phyloP scores from a whole-genome alignment of 768 basidiomycete species.

The Russula lepida region DNA sequence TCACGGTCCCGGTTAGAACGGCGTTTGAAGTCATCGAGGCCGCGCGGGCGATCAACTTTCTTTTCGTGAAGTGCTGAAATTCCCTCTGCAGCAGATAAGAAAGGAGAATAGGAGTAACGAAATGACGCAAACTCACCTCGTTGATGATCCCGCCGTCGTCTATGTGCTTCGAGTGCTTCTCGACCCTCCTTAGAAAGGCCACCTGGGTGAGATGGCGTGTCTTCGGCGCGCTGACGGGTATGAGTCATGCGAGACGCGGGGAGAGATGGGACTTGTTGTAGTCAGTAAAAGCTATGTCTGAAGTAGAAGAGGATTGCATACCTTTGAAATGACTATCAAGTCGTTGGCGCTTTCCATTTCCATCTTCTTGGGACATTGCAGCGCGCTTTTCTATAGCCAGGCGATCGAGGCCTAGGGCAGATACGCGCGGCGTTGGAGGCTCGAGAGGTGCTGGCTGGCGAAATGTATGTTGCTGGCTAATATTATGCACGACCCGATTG shows the following conservation, averaged over 20 bases:
- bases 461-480: constrained; percentile 67
- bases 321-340: constrained; percentile 77
- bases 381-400: constrained; percentile 84
- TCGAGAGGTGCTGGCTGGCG: constrained; percentile 63
- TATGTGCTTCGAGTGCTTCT: constrained; percentile 66
- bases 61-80: constrained; percentile 51
- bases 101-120: background rate
- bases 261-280: constrained; percentile 61
- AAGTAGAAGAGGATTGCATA: constrained; percentile 26
- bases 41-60: constrained; percentile 52
- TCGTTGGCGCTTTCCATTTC: constrained; percentile 59
- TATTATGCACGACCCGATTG: constrained; percentile 4
- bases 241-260: constrained; percentile 52
- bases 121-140: constrained; percentile 36
- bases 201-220: constrained; percentile 89
- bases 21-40: constrained; percentile 90
- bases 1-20: constrained; percentile 69
- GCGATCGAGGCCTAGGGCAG: constrained; percentile 78
- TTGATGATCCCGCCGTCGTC: constrained; percentile 60
- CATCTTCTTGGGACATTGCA: constrained; percentile 34
- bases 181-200: constrained; percentile 76
- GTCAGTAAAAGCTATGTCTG: background rate
- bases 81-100: constrained; percentile 45
- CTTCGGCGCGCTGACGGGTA: constrained; percentile 67
- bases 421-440: constrained; percentile 69